These are phyloP conservation scores for Calycina marina DNA, from an alignment of 2,329 filamentous ascomycete genomes.

Conservation along the genomic window DNA sequence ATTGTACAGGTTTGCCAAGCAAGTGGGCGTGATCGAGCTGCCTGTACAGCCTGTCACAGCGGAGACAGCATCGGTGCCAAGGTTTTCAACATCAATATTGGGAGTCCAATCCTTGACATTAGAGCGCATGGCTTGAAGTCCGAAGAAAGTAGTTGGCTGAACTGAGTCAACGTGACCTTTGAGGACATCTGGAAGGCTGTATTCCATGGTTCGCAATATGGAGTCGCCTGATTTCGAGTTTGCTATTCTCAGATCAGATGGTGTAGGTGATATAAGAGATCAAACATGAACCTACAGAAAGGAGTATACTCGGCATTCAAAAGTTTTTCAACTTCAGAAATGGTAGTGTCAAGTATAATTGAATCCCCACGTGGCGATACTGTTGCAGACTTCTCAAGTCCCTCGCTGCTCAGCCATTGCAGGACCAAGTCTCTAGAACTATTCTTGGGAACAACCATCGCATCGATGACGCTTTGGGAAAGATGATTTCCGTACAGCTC, in stretches of 20 bases:
- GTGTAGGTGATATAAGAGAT: too few relatives aligned
- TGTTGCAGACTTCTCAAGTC: constrained; percentile 28
- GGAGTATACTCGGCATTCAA: constrained; percentile 35
- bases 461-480: constrained; percentile 33
- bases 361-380: constrained; percentile 38
- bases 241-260: too few relatives aligned
- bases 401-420: constrained; percentile 39
- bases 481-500: constrained; percentile 39
- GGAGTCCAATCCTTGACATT: constrained; percentile 8
- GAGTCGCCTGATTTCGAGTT: constrained; percentile 8
- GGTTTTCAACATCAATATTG: constrained; percentile 4
- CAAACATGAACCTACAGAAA: constrained; percentile 37
- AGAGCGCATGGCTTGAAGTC: constrained; percentile 20
- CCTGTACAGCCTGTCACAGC: constrained; percentile 17
- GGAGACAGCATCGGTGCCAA: constrained; percentile 5
- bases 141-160: constrained; percentile 47
- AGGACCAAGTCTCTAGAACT: constrained; percentile 39
- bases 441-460: constrained; percentile 36
- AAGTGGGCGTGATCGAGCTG: constrained; percentile 17
- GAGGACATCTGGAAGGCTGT: constrained; percentile 33
- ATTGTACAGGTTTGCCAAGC: constrained; percentile 19
- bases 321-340: constrained; percentile 36
- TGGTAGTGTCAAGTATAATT: constrained; percentile 30
- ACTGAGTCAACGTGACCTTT: constrained; percentile 43
- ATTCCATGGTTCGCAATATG: constrained; percentile 17